A percentile compares a stretch with the other conserved stretches of the same genome.
These are phyloP conservation scores for Camptophora hylomeconis DNA, from an alignment of 2,329 filamentous ascomycete genomes.

Conservation along the genomic window DNA sequence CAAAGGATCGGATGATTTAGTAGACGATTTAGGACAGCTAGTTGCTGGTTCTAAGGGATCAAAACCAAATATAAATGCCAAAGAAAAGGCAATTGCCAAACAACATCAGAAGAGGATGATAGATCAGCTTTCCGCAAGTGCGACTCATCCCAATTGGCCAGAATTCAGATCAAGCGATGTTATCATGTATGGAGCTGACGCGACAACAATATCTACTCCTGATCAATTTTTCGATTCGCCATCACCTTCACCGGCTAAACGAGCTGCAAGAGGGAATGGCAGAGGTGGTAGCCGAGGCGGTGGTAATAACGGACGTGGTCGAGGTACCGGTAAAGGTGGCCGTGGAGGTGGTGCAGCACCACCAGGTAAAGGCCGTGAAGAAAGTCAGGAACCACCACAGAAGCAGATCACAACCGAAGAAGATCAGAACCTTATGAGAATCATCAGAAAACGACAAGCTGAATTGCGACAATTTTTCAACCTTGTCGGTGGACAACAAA, in stretches of 20 bases:
- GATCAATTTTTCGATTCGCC: conserved; percentile 2
- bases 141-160: no score
- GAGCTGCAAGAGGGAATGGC: conserved; percentile 19
- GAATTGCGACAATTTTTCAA: conserved; percentile 30
- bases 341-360: conserved; percentile 25
- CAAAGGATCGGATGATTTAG: no score
- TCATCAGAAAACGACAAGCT: conserved; percentile 27
- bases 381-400: conserved; percentile 19
- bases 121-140: no score
- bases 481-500: conserved; percentile 28
- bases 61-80: no score
- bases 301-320: conserved; percentile 15
- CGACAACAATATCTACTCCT: conserved; percentile 2
- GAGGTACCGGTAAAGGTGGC: conserved; percentile 21
- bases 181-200: conserved; percentile 3
- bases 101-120: no score
- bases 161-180: no score
- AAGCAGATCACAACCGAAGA: conserved; percentile 13
- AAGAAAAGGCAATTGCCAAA: no score
- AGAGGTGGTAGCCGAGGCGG: conserved; percentile 18
- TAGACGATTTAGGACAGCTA: no score
- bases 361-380: conserved; percentile 14
- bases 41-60: no score
- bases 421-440: conserved; percentile 12
- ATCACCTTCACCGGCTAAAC: conserved; percentile 6